Conservation (phyloP, 441 rosid genomes). For the Daphne laureola region DNA sequence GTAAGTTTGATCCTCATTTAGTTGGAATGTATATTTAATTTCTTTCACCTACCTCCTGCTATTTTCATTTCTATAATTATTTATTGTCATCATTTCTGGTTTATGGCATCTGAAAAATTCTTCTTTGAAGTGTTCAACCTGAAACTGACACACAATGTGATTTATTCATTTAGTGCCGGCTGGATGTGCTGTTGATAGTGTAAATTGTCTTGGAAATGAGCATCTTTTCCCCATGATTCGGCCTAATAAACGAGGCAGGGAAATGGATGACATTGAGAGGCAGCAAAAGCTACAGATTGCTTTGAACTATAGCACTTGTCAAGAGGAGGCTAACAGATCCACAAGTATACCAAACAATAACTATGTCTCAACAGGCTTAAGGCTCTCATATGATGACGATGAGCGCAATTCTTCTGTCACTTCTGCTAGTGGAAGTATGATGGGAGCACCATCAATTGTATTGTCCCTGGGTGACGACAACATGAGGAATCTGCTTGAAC, state of each 20-base stretch:
- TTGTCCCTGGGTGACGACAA: conserved; percentile 48
- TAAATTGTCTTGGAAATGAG: conserved; percentile 50
- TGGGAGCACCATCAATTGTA: conserved; percentile 31
- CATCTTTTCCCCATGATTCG: conserved; percentile 32
- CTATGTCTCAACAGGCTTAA: conserved; percentile 64
- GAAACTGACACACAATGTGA: conserved; percentile 3
- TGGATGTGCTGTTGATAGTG: conserved; percentile 40
- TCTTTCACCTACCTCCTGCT: too few species aligned
- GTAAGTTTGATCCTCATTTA: conserved; percentile 26
- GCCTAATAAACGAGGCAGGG: conserved; percentile 37
- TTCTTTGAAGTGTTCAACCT: neutral
- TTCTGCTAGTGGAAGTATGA: conserved; percentile 55
- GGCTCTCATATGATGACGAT: conserved; percentile 62
- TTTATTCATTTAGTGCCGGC: conserved; percentile 32
- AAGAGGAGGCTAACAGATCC: conserved; percentile 40
- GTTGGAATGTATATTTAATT: too few species aligned
- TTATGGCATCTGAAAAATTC: neutral
- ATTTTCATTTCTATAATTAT: too few species aligned
- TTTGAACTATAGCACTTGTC: conserved; percentile 33
- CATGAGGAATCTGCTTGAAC: conserved; percentile 41
- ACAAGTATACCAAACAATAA: conserved; percentile 36
- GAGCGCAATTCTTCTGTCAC: conserved; percentile 61
- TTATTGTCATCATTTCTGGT: too few species aligned
- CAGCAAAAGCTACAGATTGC: conserved; percentile 55
- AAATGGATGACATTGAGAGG: conserved; percentile 35